Evolutionary conservation across 78 protist species (phyloP), one percentile per base, ranked within the genome.

Genomic region (Ministeria vibrans): DNA sequence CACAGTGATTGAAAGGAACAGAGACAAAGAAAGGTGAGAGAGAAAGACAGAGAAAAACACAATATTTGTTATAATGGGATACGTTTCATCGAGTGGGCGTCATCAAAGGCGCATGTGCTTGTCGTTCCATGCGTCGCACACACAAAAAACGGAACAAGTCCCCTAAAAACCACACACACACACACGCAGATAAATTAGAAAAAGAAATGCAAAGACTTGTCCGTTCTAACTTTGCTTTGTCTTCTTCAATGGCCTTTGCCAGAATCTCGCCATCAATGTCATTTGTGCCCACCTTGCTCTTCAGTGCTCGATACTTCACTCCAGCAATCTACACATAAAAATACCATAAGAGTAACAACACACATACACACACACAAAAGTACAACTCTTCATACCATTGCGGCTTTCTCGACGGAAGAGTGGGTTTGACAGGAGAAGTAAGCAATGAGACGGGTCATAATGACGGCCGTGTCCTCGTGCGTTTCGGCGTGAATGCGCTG

Each of bases 111-210:
- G 49, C 77, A 51, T 4, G 77, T 53, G 41, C n/a, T 27, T 1
- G 91, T 87, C 18, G 91, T 78, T 1, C 91, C 91, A 34, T 27
- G 0, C 28, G 83, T 83, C 25, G 75, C 78, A 36, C 44, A 42
- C 34, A 80, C 84, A 18, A 74, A 78, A 73, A 61, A 77, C 32
- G 91, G 91, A 2, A 79, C 0, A 20, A 78, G 74, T 1, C 91
- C 91, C 1, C 41, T 7, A 11, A 0, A 43, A 64, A 11, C 71
- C 9, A 49, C 55, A 49, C 55, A 15, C 55, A 49, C 55, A 15
- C 55, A 49, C 55, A 49, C 55, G n/a, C 55, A 49, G 9, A 15
- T 15, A 49, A 9, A 49, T n/a, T n/a, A n/a, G n/a, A n/a, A n/a
- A n/a, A n/a, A 49, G n/a, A 49, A 9, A 49, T 15, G 15, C 55